Evolutionary conservation across 768 basidiomycete genomes (phyloP).

Genomic region (Leccinum rimulosum): DNA sequence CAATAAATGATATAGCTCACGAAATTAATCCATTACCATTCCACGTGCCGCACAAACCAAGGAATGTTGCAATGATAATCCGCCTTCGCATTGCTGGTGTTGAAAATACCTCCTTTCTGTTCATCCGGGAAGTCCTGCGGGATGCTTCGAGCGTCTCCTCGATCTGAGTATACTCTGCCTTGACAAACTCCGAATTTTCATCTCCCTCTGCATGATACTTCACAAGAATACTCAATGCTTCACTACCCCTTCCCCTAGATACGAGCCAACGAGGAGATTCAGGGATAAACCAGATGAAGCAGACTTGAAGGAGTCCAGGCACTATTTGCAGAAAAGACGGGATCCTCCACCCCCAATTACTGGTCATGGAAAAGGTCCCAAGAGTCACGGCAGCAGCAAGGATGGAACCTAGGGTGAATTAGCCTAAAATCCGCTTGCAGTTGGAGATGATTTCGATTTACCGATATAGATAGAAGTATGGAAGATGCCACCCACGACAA

Average conservation of each 20-base stretch:
- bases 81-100: neutral
- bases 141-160: neutral
- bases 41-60: neutral
- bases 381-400: neutral
- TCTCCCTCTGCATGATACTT: no score
- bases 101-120: neutral
- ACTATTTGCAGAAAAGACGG: neutral
- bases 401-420: neutral
- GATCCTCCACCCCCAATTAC: neutral
- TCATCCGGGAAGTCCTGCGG: neutral
- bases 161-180: neutral
- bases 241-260: neutral
- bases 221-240: neutral
- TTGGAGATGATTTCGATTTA: neutral
- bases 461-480: neutral
- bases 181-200: neutral
- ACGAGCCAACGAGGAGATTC: neutral
- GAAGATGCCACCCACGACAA: neutral
- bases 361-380: neutral
- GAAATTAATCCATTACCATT: neutral
- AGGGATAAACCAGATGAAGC: neutral
- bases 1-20: neutral
- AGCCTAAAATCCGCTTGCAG: neutral
- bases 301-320: neutral
- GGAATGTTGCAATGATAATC: neutral